Evolutionary conservation across 257 asterid species (phyloP).

Genomic region (Solanum okadae): DNA sequence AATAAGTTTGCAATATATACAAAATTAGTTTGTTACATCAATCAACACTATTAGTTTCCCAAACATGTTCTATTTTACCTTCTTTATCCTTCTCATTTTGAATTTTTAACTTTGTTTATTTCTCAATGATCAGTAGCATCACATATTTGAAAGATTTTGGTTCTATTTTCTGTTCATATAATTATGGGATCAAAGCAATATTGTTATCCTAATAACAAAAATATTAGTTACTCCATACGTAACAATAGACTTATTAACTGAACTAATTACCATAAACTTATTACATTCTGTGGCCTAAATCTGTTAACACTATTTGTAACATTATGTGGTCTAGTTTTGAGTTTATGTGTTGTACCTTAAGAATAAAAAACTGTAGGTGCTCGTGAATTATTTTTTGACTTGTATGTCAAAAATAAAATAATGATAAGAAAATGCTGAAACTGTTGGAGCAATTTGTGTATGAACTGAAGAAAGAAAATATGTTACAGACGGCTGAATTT

Average conservation of each 20-base stretch:
- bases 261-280: not conserved
- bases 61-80: not conserved
- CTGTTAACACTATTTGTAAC: not conserved
- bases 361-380: not conserved
- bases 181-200: not conserved
- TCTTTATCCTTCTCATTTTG: not conserved
- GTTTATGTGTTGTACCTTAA: not conserved
- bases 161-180: not conserved
- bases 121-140: not conserved
- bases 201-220: not conserved
- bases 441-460: not conserved
- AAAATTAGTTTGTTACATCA: not conserved
- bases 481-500: not conserved
- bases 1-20: not conserved
- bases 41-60: not conserved
- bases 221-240: not conserved
- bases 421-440: not conserved
- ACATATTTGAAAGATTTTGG: not conserved
- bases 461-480: not conserved
- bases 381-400: not conserved
- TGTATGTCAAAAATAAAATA: not conserved
- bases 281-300: not conserved
- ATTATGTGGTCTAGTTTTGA: not conserved
- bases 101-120: not conserved
- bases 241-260: not conserved